Evolutionary conservation across 129 eudicot species (phyloP).

Genomic region (Daucus carota): DH1_v3.0 NC_030385.2:1497501-1498000

Average conservation of each 20-base stretch:
- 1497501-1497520: conserved; percentile 91
- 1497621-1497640: conserved; percentile 48
- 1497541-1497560: conserved; percentile 76
- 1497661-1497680: conserved; percentile 72
- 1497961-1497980: conserved; percentile 1
- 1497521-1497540: conserved; percentile 97
- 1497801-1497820: conserved; percentile 77
- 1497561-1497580: conserved; percentile 69
- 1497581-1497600: conserved; percentile 84
- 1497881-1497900: conserved; percentile 66
- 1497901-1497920: conserved; percentile 58
- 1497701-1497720: conserved; percentile 89
- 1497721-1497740: conserved; percentile 54
- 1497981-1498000: conserved; percentile 15
- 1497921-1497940: background rate
- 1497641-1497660: conserved; percentile 84
- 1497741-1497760: conserved; percentile 79
- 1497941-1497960: conserved; percentile 10
- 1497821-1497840: conserved; percentile 87
- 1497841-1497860: conserved; percentile 53
- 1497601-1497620: conserved; percentile 68
- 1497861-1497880: conserved; percentile 79
- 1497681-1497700: conserved; percentile 92
- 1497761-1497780: conserved; percentile 60
- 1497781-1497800: conserved; percentile 74